Percentiles rank a stretch among this genome's conserved stretches.
Conservation (phyloP, 1,139 yeast genomes). For the Pichia sp. region DNA sequence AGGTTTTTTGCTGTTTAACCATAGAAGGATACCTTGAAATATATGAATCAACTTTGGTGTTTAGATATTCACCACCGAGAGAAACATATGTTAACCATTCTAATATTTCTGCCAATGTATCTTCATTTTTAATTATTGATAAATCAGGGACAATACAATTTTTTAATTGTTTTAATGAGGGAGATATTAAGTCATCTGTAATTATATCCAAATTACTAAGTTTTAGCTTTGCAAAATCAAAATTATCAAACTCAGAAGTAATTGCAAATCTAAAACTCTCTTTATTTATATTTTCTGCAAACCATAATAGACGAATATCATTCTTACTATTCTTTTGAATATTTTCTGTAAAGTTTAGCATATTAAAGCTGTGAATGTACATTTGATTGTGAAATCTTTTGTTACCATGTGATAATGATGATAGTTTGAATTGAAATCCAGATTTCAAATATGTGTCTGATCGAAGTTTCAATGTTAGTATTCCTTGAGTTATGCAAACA, state of each 20-base stretch:
- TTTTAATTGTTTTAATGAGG: neutral
- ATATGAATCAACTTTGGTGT: conserved; percentile 18
- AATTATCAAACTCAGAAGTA: neutral
- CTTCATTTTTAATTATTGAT: conserved; percentile 15
- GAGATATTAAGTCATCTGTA: neutral
- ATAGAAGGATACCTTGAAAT: conserved; percentile 19
- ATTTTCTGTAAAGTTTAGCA: conserved; percentile 13
- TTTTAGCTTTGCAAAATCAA: neutral
- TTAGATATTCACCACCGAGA: conserved; percentile 22
- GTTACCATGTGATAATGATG: conserved; percentile 21
- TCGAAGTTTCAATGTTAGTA: conserved; percentile 29
- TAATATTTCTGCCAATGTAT: conserved; percentile 18
- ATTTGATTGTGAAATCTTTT: conserved; percentile 18
- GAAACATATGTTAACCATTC: conserved; percentile 28
- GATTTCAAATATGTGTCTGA: conserved; percentile 28
- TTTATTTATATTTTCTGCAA: conserved; percentile 26
- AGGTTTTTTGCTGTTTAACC: conserved; percentile 8
- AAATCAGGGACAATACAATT: conserved; percentile 18
- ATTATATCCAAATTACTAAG: neutral
- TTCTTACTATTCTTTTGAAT: conserved; percentile 20
- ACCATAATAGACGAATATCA: conserved; percentile 35
- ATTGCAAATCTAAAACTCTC: conserved; percentile 11
- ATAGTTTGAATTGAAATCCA: conserved; percentile 28
- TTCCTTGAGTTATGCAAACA: conserved; percentile 28
- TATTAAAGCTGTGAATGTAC: conserved; percentile 20